These are phyloP conservation scores for Neoboletus subvelutipes DNA, from an alignment of 768 basidiomycete species.

Conservation along the genomic window DNA sequence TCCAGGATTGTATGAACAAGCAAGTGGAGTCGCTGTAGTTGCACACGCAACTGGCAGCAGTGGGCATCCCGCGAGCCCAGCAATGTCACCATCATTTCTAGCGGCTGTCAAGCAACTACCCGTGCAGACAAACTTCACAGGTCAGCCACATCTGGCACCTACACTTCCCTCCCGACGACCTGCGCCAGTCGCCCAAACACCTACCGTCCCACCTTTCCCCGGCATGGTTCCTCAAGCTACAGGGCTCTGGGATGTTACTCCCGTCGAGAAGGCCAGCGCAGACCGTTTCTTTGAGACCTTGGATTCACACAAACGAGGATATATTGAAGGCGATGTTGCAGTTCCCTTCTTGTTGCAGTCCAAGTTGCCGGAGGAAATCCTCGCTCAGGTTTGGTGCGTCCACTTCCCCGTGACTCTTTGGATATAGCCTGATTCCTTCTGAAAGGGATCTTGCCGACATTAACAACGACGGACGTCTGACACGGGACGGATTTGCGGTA, in stretches of 20 bases:
- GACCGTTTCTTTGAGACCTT: conserved; percentile 83
- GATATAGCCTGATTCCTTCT: conserved; percentile 1
- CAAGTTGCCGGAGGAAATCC: conserved; percentile 70
- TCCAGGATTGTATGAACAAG: conserved; percentile 83
- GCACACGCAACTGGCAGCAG: conserved; percentile 59
- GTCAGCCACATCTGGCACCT: conserved; percentile 34
- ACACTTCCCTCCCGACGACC: conserved; percentile 24
- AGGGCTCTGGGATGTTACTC: conserved; percentile 77
- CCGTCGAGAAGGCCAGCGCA: conserved; percentile 71
- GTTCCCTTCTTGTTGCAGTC: conserved; percentile 96
- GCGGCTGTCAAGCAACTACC: conserved; percentile 63
- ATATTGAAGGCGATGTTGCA: conserved; percentile 89
- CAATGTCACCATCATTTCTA: conserved; percentile 38
- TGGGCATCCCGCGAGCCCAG: conserved; percentile 62
- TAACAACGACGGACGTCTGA: conserved; percentile 81
- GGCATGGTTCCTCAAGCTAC: conserved; percentile 27
- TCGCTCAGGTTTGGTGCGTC: conserved; percentile 91
- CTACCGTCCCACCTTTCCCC: conserved; percentile 28
- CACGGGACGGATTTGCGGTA: conserved; percentile 91
- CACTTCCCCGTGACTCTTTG: not conserved
- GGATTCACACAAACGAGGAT: conserved; percentile 72
- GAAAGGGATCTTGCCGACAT: conserved; percentile 92
- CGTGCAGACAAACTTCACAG: conserved; percentile 50
- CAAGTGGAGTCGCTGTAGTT: conserved; percentile 45
- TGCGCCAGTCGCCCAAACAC: conserved; percentile 18